Percentiles rank a stretch among this genome's conserved stretches.
Conservation (phyloP, 2,329 filamentous ascomycete genomes). For the Hypoxylon sp. region DNA sequence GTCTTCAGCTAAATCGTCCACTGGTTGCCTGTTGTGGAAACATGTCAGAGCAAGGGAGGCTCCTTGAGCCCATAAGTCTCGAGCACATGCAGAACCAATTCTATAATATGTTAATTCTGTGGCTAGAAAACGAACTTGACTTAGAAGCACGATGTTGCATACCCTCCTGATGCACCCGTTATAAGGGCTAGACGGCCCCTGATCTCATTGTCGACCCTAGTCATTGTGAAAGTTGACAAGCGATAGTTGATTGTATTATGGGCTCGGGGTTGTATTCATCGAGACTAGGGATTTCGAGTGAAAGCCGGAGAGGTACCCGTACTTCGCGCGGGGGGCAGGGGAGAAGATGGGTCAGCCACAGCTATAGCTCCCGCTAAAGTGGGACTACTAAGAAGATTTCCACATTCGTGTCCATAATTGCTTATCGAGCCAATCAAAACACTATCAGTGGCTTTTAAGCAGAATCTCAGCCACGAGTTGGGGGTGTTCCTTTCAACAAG, state of each 20-base stretch:
- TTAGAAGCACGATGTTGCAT: slow-evolving; percentile 24
- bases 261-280: neutral
- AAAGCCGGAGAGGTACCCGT: slow-evolving; percentile 4
- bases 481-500: slow-evolving; percentile 46
- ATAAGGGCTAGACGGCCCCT: slow-evolving; percentile 54
- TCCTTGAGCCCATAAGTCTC: slow-evolving; percentile 53
- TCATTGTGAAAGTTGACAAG: slow-evolving; percentile 40
- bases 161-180: slow-evolving; percentile 55
- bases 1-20: slow-evolving; percentile 50
- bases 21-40: slow-evolving; percentile 48
- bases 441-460: slow-evolving; percentile 48
- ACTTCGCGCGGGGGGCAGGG: slow-evolving; percentile 3
- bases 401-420: slow-evolving; percentile 34
- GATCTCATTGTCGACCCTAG: slow-evolving; percentile 52
- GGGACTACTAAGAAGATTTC: slow-evolving; percentile 24
- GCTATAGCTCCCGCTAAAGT: neutral
- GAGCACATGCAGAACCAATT: slow-evolving; percentile 54
- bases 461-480: slow-evolving; percentile 40
- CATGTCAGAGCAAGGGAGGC: slow-evolving; percentile 54
- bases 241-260: slow-evolving; percentile 1
- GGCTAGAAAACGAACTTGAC: slow-evolving; percentile 8
- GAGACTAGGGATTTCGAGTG: neutral
- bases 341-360: slow-evolving; percentile 28
- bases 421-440: slow-evolving; percentile 48
- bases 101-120: slow-evolving; percentile 42